Evolutionary conservation across 2,329 filamentous ascomycete species (phyloP), one percentile per base, ranked within the genome.

Genomic region (Alternaria dauci): DNA sequence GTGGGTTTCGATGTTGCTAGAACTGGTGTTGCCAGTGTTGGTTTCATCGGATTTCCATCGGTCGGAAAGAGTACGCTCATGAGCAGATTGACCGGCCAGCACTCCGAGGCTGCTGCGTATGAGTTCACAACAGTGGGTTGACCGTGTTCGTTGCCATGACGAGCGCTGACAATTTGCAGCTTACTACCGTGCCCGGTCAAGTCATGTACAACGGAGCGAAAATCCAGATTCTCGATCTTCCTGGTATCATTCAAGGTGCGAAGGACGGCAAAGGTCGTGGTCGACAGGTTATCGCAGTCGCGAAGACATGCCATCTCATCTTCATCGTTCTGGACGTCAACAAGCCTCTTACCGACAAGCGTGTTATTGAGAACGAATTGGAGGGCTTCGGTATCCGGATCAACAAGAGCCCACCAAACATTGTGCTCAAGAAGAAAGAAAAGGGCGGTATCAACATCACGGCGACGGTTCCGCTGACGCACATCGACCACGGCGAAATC

Each of bases 371-470:
- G 81, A 86, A 88, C 52, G 95, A 99, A 82, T 81, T 99, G 77
- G 95, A 99, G 79, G 95, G 95, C 8, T 99, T 99, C 73, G 95
- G 95, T 34, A 97, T 99, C 76, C 88, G 95, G 58, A 94, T 98
- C 84, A 99, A 99, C 85, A 99, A 98, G 84, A 83, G 89, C 71
- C 95, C 95, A 26, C 95, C 95, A 41, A 99, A 99, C 79, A 99
- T 99, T 74, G 92, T 95, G n/a, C 97, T 97, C 85, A 96, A 90
- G 82, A 99, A 99, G 86, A 99, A 99, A 85, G 95, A 99, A 81
- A 98, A 98, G 83, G 95, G 95, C 70, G 95, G 95, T 36, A 88
- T 99, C 76, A 94, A 92, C 75, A 95, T 99, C 76, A 97, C 94
- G n/a, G 95, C 88, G 81, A 99, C 95, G 2, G 90, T 95, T 44